Conservation (phyloP, 345 rosid species). For the Euphorbia peplus region DNA sequence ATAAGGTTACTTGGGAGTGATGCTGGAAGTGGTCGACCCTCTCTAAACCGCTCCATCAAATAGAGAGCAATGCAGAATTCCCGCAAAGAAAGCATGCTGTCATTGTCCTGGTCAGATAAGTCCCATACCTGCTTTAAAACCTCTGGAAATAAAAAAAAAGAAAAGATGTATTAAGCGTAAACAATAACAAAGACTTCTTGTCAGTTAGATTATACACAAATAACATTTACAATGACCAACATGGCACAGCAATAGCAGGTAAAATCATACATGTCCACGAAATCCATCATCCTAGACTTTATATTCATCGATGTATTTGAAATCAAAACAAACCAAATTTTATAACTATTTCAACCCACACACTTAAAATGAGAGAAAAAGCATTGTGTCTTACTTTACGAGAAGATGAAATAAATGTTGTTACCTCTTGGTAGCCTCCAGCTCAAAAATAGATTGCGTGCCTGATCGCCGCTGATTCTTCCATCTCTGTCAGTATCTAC, state of each 20-base stretch:
- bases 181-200: not conserved
- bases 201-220: too few relatives aligned
- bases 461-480: conserved; percentile 90
- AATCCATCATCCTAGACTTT: not conserved
- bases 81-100: conserved; percentile 98
- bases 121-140: conserved; percentile 97
- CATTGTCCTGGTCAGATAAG: conserved; percentile 95
- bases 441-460: conserved; percentile 86
- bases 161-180: conserved; percentile 1
- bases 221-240: not conserved
- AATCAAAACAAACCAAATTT: not conserved
- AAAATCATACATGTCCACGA: not conserved
- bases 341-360: not conserved
- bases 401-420: conserved; percentile 12
- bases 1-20: conserved; percentile 72
- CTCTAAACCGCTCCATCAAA: conserved; percentile 94
- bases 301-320: not conserved
- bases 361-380: not conserved
- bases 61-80: conserved; percentile 95
- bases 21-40: conserved; percentile 86
- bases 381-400: not conserved
- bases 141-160: conserved; percentile 43
- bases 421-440: conserved; percentile 98
- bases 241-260: not conserved
- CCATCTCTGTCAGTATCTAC: conserved; percentile 97